A percentile compares a stretch with the other conserved stretches of the same genome.
Evolutionary conservation across 257 asterid genomes (phyloP).

Genomic region (Parsonsia alboflavescens): DNA sequence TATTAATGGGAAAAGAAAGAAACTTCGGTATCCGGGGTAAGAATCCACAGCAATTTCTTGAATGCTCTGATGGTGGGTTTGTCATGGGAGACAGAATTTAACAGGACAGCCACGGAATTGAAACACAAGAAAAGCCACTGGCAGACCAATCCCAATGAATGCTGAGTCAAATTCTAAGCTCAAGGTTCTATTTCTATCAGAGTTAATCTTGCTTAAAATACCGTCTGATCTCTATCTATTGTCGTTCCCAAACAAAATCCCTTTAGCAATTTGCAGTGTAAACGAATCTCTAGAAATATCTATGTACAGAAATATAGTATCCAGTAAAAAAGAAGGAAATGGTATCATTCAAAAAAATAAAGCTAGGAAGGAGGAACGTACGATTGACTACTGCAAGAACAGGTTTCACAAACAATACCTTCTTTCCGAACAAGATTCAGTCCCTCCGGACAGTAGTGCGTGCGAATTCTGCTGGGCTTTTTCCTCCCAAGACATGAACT

Average conservation of each 20-base stretch:
- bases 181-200: slow-evolving; percentile 3
- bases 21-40: slow-evolving; percentile 38
- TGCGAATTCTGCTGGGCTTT: neutral
- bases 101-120: slow-evolving; percentile 45
- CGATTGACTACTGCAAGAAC: neutral
- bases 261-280: too few relatives aligned
- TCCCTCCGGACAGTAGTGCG: neutral
- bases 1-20: slow-evolving; percentile 32
- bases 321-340: neutral
- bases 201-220: neutral
- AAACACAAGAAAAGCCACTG: neutral
- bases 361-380: neutral
- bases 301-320: neutral
- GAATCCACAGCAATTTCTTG: slow-evolving; percentile 32
- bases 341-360: neutral
- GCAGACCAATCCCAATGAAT: neutral
- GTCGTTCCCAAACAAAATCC: neutral
- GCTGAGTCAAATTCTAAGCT: neutral
- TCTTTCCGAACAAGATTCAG: neutral
- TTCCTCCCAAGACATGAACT: neutral
- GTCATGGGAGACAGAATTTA: slow-evolving; percentile 53
- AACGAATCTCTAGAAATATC: neutral
- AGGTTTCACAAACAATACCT: neutral
- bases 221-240: neutral
- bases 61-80: slow-evolving; percentile 42